Evolutionary conservation across 768 basidiomycete species (phyloP), one percentile per base, ranked within the genome.

Genomic region (Boletus coccyginus): DNA sequence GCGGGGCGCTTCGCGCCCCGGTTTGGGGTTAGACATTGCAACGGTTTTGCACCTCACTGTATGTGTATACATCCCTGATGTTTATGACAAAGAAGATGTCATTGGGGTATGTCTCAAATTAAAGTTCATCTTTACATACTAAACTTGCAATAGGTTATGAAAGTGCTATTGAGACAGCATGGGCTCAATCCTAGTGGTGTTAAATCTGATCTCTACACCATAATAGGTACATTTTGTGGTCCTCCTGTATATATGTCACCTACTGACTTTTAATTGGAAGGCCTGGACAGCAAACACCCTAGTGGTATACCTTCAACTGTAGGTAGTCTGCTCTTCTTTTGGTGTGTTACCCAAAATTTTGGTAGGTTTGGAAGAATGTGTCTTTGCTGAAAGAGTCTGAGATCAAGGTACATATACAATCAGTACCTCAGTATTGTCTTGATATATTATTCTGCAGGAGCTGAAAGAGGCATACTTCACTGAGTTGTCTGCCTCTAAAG

Each of bases 251-350:
- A 0, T 35, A 3, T 24, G 9, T 13, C 1, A 6, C 31, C 41
- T 5, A 19, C 33, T 58, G 11, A 56, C n/a, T n/a, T 36, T 38
- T 46, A 3, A n/a, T 32, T 55, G 49, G n/a, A 62, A 84, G 87
- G 85, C 1, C 73, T 91, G 53, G 86, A 90, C 61, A 89, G 87
- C 70, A 91, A 91, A 65, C 89, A 90, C 65, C 69, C 84, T 1
- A 88, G 87, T 65, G 86, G 88, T 9, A 78, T 91, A 49, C 81
- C 78, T 40, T 85, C 88, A 24, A 89, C 88, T 57, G 88, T 87
- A 55, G 45, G 78, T 68, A 14, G 2, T 32, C 47, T 27, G 10
- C 17, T 35, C 17, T 4, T 42, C 35, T 41, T 24, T 44, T 46
- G n/a, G 29, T 19, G 55, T 33, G 53, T 44, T 10, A 13, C 21